Conservation (phyloP, 768 basidiomycete species). For the Epithele typhae region DNA sequence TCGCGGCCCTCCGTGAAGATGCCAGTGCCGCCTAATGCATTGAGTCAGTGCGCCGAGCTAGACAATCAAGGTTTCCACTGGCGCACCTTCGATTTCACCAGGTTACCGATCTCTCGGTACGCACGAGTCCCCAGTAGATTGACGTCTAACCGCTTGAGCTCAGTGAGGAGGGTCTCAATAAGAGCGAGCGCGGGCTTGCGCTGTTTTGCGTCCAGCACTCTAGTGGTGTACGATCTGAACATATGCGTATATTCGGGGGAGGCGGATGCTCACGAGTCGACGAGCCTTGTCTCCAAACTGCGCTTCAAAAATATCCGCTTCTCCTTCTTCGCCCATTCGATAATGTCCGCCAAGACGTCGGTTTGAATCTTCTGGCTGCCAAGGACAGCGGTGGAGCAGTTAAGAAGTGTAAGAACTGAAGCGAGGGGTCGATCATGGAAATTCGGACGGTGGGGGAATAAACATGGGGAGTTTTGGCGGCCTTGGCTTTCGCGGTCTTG, state of each 20-base stretch:
- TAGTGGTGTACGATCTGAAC: conserved; percentile 22
- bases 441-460: not conserved
- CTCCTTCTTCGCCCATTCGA: conserved; percentile 87
- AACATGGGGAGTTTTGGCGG: conserved; percentile 84
- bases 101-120: conserved; percentile 84
- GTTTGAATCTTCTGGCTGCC: conserved; percentile 74
- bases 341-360: conserved; percentile 82
- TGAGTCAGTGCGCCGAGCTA: not conserved
- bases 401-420: conserved; percentile 88
- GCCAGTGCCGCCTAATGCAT: conserved; percentile 71
- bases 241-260: not conserved
- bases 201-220: conserved; percentile 70
- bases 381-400: conserved; percentile 80
- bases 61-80: not conserved
- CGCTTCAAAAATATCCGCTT: conserved; percentile 96
- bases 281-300: conserved; percentile 84
- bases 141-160: conserved; percentile 90
- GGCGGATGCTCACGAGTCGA: conserved; percentile 50
- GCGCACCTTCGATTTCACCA: conserved; percentile 82
- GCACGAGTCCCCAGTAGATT: conserved; percentile 91
- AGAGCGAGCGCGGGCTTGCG: conserved; percentile 75
- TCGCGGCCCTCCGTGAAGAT: conserved; percentile 88
- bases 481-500: conserved; percentile 97
- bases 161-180: conserved; percentile 85
- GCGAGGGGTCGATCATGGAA: not conserved